Percentiles rank a stretch among this genome's conserved stretches.
These are phyloP conservation scores for Dentipellis sp. DNA, from an alignment of 768 basidiomycete species.

Conservation along the genomic window DNA sequence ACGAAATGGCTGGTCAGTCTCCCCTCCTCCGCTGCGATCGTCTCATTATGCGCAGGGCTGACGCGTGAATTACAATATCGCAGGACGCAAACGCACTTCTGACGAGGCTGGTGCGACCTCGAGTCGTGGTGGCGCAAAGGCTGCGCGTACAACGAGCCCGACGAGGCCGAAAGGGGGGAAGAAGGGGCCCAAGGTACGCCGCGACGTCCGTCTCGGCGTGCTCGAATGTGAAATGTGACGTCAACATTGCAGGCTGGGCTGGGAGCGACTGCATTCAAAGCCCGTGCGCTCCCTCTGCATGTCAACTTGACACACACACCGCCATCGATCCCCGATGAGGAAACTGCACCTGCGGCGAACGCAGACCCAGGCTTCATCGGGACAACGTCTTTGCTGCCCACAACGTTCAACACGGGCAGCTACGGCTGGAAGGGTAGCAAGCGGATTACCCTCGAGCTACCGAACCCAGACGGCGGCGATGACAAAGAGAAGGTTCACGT, in stretches of 20 bases:
- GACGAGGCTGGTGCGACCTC: slow-evolving; percentile 28
- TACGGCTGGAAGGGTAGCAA: slow-evolving; percentile 82
- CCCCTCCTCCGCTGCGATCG: not conserved
- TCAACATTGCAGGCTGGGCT: slow-evolving; percentile 14
- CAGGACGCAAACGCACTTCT: slow-evolving; percentile 39
- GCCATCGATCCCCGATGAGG: slow-evolving; percentile 31
- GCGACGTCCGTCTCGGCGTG: not conserved
- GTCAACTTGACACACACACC: slow-evolving; percentile 60
- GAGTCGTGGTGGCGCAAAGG: slow-evolving; percentile 18
- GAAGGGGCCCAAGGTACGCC: slow-evolving; percentile 39
- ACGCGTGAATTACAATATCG: not conserved
- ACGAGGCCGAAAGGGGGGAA: slow-evolving; percentile 23
- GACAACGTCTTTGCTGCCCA: slow-evolving; percentile 44
- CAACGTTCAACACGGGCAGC: slow-evolving; percentile 62
- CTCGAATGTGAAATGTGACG: not conserved
- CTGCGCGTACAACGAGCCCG: slow-evolving; percentile 23
- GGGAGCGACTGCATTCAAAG: slow-evolving; percentile 44
- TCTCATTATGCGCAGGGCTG: not conserved
- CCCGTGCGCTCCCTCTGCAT: slow-evolving; percentile 62
- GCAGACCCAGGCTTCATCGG: slow-evolving; percentile 57
- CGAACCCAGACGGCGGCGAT: slow-evolving; percentile 35
- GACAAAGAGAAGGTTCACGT: slow-evolving; percentile 63
- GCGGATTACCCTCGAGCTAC: slow-evolving; percentile 55
- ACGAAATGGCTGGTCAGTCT: not conserved
- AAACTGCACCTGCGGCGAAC: slow-evolving; percentile 23